A percentile compares a stretch with the other conserved stretches of the same genome.
Evolutionary conservation across 768 basidiomycete genomes (phyloP).

Genomic region (Ephemerocybe angulata): DNA sequence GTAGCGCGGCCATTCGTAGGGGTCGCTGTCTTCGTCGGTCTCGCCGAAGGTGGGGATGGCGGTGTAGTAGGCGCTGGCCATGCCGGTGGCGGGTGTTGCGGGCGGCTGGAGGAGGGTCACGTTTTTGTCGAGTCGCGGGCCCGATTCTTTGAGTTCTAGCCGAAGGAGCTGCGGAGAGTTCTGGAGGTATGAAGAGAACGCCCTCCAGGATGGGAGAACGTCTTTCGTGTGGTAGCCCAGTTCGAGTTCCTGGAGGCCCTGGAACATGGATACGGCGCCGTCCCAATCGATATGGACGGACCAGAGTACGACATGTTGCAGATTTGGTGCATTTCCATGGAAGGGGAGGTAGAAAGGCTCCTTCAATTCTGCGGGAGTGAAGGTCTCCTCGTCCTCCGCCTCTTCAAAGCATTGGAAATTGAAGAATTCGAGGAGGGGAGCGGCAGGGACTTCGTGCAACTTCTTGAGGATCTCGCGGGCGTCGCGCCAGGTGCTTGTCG

Average conservation of each 20-base stretch:
- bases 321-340: constrained; percentile 50
- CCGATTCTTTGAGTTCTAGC: constrained; percentile 54
- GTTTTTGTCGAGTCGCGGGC: constrained; percentile 36
- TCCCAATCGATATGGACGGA: constrained; percentile 73
- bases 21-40: constrained; percentile 26
- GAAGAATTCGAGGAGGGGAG: constrained; percentile 52
- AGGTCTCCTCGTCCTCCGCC: constrained; percentile 30
- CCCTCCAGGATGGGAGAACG: constrained; percentile 56
- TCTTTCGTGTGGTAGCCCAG: constrained; percentile 61
- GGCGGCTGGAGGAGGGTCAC: constrained; percentile 10
- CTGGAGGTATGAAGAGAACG: constrained; percentile 50
- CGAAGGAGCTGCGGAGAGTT: constrained; percentile 50
- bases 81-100: neutral
- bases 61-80: constrained; percentile 1
- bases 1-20: constrained; percentile 36
- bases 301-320: constrained; percentile 52
- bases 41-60: constrained; percentile 23
- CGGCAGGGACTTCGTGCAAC: constrained; percentile 40
- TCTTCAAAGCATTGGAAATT: constrained; percentile 57
- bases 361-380: constrained; percentile 37
- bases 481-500: constrained; percentile 43
- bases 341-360: constrained; percentile 42
- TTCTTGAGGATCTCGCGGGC: constrained; percentile 42
- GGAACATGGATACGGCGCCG: constrained; percentile 39
- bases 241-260: constrained; percentile 47